Base-by-base conservation (phyloP, 768 basidiomycete species). In the Inosperma sp. region DNA sequence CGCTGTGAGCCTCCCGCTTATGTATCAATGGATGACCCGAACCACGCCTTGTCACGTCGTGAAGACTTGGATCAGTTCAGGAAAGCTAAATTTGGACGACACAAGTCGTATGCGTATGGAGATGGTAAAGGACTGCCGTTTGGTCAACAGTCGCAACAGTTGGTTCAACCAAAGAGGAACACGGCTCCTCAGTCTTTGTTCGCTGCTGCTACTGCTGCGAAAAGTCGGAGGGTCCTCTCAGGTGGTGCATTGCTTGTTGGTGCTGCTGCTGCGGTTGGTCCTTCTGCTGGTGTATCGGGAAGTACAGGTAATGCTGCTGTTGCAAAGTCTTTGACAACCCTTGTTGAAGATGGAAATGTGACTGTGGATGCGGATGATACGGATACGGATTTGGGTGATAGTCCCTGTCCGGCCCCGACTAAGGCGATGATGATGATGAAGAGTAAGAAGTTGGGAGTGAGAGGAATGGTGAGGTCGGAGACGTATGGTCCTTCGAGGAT, bases 11-110 rank as follows among this genome's bases (percentile, higher is more conserved):
- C 92, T 0, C 72, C 70, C 14, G 85, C 78, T 1, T 99, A 99
- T 62, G 84, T 95, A 34, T 82, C 79, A 6, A 99, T 99, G 96
- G 93, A 97, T 62, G 93, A 97, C 65, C 93, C 93, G 2, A 78
- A 77, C 37, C 84, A 95, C 65, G 80, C 84, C 16, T 72, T 75
- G 16, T 86, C 91, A 29, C 86, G 93, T 39, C 79, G 83, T 35
- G 87, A 91, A 62, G 90, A 94, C 60, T 65, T 97, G 36, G 90
- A 92, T 66, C 89, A 93, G 61, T 93, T 98, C 74, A 87, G 95
- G 56, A 88, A 84, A 63, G 78, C 76, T 54, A 88, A 88, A 63
- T 93, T 93, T 64, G 85, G 87, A 26, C 84, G 93, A 49, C 90
- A 92, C 51, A 88, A 89, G 62, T 93, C 91, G 0, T 96, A 92